Evolutionary conservation across 345 rosid species (phyloP), one percentile per base, ranked within the genome.

Genomic region (Eucalyptus cloeziana): DNA sequence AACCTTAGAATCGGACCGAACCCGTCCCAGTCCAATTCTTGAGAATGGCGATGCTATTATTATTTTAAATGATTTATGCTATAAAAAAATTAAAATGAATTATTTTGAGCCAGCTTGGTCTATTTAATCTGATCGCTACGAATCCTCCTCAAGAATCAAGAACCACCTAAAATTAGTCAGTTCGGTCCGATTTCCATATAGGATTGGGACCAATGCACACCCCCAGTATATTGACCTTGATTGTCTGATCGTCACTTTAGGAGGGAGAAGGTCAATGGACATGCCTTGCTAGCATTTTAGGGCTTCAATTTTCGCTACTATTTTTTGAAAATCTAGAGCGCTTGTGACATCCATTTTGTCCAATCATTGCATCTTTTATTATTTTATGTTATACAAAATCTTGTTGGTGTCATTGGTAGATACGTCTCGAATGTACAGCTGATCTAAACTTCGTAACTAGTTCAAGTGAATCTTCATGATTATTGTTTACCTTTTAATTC

Each of bases 71-170:
- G 71, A 13, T 30, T 64, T 30, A 7, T 13, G 37, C 33, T 64
- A 64, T 64, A 27, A 60, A 27, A 69, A 19, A 19, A 9, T 37
- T 10, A 10, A 19, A 71, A 37, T 1, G 21, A 69, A 17, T 2
- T 64, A 69, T 21, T 71, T 6, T 3, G 27, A 19, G 14, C 1
- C 2, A 4, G 1, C 21, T 37, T 0, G 3, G 4, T 12, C 13
- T 6, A 37, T 17, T 71, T 4, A 17, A 62, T 71, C 7, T 1
- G 2, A 2, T 17, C 25, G 1, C 0, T 37, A 21, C 2, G 0
- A 1, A 37, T 19, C 15, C 45, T 37, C 22, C 27, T 37, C 8
- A 37, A 10, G 14, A 10, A 27, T 60, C 6, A 5, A n/a, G 13
- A 19, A 71, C 7, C 25, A 33, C 7, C 13, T 5, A 33, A 37